These are phyloP conservation scores for Trifolium repens DNA, from an alignment of 306 rosid species.

Conservation along the genomic window DNA sequence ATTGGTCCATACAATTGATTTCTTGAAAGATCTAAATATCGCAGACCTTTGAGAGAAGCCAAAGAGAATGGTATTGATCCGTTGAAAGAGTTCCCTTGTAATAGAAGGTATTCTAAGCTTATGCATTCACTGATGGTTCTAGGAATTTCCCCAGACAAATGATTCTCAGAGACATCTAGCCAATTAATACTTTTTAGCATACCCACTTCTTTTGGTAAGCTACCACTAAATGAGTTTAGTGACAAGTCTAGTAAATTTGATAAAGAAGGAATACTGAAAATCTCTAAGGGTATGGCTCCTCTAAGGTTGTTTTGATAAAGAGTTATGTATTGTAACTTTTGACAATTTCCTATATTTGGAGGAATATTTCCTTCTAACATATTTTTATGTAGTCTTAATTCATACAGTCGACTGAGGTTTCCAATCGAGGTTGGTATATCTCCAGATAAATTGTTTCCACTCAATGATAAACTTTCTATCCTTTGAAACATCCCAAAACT, in stretches of 20 bases:
- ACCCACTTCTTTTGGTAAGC: slow-evolving; percentile 7
- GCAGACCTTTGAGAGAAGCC: slow-evolving; percentile 35
- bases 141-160: slow-evolving; percentile 44
- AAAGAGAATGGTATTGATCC: slow-evolving; percentile 43
- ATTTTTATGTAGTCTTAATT: no score
- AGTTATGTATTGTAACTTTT: no score
- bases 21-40: slow-evolving; percentile 34
- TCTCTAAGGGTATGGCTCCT: neutral
- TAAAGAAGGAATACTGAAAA: neutral
- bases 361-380: no score
- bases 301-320: neutral
- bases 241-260: neutral
- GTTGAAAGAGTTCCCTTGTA: slow-evolving; percentile 41
- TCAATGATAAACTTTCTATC: no score
- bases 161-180: slow-evolving; percentile 40
- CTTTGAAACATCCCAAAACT: no score
- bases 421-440: neutral
- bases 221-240: neutral
- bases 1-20: slow-evolving; percentile 47
- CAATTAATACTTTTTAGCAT: neutral
- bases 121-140: slow-evolving; percentile 35
- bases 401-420: neutral
- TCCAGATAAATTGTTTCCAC: no score
- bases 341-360: no score
- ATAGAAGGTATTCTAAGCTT: slow-evolving; percentile 36